Conservation (phyloP, 306 rosid genomes). For the Calophaca sinica region DNA sequence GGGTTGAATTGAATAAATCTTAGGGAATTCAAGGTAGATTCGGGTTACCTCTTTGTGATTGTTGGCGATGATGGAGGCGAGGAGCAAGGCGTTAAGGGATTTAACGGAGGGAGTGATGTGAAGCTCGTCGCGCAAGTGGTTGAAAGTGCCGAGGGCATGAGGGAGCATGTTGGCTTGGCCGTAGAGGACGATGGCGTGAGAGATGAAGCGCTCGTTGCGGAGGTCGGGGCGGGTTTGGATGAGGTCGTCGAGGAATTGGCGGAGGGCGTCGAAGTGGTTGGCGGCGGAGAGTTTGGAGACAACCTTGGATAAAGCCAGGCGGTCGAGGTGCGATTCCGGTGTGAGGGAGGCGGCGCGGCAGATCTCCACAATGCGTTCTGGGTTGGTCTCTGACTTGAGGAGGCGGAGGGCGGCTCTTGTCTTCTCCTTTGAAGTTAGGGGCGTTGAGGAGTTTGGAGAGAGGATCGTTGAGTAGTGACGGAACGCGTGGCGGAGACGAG, state of each 20-base stretch:
- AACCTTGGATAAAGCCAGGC: conserved; percentile 70
- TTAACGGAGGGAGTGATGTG: conserved; percentile 57
- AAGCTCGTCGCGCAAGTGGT: conserved; percentile 47
- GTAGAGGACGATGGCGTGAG: conserved; percentile 73
- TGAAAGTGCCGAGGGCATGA: conserved; percentile 66
- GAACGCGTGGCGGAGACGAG: conserved; percentile 60
- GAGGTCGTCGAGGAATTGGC: conserved; percentile 61
- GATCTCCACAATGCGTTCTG: conserved; percentile 67
- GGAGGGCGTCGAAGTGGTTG: conserved; percentile 66
- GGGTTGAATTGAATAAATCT: conserved; percentile 57
- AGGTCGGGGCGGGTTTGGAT: conserved; percentile 72
- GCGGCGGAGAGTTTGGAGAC: conserved; percentile 63
- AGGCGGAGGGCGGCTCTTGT: conserved; percentile 63
- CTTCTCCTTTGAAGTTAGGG: conserved; percentile 61
- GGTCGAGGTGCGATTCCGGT: conserved; percentile 74
- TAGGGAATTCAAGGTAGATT: conserved; percentile 71
- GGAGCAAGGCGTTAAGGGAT: conserved; percentile 72
- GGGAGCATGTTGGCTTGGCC: conserved; percentile 81
- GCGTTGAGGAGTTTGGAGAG: conserved; percentile 55
- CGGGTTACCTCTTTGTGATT: conserved; percentile 66
- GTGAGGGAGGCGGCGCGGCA: conserved; percentile 81
- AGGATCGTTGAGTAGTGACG: conserved; percentile 62
- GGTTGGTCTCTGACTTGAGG: conserved; percentile 73
- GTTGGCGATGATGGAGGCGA: conserved; percentile 65
- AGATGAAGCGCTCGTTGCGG: conserved; percentile 64